Evolutionary conservation across 257 asterid species (phyloP), one percentile per base, ranked within the genome.

Genomic region (Perilla frutescens): DNA sequence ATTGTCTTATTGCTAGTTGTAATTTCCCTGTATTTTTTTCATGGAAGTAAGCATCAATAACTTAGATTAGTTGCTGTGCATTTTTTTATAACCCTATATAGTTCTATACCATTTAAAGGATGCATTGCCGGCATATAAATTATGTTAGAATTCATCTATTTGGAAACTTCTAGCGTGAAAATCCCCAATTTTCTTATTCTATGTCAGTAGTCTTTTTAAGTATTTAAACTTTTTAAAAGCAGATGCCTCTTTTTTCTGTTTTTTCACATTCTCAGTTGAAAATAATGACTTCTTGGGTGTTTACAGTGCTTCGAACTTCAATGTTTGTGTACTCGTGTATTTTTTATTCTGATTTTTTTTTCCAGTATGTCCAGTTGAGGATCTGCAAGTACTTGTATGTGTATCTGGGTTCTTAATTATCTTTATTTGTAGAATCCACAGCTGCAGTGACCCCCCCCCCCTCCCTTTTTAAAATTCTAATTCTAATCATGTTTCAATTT

Each of bases 11-110:
- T 73, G 60, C 72, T 80, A 53, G 77, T 68, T 59, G 51, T 63
- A 85, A 76, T 62, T 45, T 66, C 62, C 56, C 40, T 75, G 80
- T 78, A 75, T 78, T 62, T 48, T 68, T 59, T 66, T 80, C 65
- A 78, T 67, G 72, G 51, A 56, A 83, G 61, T 51, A 65, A 51
- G 59, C 66, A 75, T 75, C 40, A 32, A 54, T 45, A 66, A 41
- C 55, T 56, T 58, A 39, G 77, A 53, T 54, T 62, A 53, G 14
- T 76, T 68, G 54, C 70, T 56, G 58, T 60, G 63, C 54, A 32
- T 62, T 44, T 62, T 54, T 15, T 6, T 20, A 48, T 15, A n/a
- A 4, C 12, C 57, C 32, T 49, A 34, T 44, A 26, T 48, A 57
- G 59, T 67, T 49, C 13, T 44, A 59, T 64, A 50, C 43, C 43